Evolutionary conservation across 2,329 filamentous ascomycete species (phyloP).

Genomic region (Exophiala phaeomuriformis): DNA sequence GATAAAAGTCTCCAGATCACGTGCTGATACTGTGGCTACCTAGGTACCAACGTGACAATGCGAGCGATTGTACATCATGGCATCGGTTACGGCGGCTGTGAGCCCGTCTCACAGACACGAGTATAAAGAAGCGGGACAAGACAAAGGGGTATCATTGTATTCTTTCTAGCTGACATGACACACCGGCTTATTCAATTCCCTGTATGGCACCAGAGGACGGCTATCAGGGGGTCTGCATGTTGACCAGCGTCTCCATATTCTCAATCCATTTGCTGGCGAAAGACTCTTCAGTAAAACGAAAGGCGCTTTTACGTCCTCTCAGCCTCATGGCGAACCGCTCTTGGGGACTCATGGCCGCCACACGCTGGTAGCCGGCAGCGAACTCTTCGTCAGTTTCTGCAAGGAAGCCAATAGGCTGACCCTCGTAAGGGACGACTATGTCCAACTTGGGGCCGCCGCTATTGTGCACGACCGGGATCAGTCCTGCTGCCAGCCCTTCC

Average conservation of each 20-base stretch:
- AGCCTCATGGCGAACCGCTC: slow-evolving; percentile 68
- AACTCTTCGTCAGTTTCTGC: slow-evolving; percentile 73
- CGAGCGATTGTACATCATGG: too few relatives aligned
- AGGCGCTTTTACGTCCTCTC: slow-evolving; percentile 68
- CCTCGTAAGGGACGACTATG: slow-evolving; percentile 77
- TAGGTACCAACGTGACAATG: not conserved
- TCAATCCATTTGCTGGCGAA: slow-evolving; percentile 73
- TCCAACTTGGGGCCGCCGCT: slow-evolving; percentile 89
- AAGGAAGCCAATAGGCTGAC: slow-evolving; percentile 76
- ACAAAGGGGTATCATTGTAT: slow-evolving; percentile 18
- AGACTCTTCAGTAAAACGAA: slow-evolving; percentile 78
- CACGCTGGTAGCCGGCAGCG: slow-evolving; percentile 69
- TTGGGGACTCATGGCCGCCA: slow-evolving; percentile 50
- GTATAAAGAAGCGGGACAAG: not conserved
- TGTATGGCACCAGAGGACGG: too few relatives aligned
- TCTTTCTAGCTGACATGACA: not conserved
- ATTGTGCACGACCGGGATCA: slow-evolving; percentile 88
- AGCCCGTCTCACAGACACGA: not conserved
- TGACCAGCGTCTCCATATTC: slow-evolving; percentile 66
- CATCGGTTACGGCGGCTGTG: not conserved
- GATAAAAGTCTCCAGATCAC: not conserved
- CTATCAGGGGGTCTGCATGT: slow-evolving; percentile 26
- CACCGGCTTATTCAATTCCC: not conserved
- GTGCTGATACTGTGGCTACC: not conserved
- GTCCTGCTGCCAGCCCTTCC: slow-evolving; percentile 90